phyloP scores from a whole-genome alignment of 148 eudicot species.

The Silene conica region DNA sequence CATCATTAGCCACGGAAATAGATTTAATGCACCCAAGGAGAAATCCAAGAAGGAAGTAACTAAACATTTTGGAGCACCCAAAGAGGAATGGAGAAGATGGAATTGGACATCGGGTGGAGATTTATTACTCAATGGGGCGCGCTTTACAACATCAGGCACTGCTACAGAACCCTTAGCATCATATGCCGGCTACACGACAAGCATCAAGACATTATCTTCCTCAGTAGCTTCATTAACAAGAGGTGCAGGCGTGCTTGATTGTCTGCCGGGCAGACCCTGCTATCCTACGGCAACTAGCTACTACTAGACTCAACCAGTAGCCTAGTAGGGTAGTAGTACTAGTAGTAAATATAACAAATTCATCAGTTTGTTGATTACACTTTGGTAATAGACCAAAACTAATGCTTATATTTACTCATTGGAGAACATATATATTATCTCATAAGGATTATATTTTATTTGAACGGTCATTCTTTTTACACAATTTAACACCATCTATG shows the following conservation, averaged over 20 bases:
- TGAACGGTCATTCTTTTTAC: too few species aligned
- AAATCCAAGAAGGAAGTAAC: conserved; percentile 32
- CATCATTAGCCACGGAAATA: conserved; percentile 16
- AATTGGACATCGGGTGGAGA: conserved; percentile 68
- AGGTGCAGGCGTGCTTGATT: conserved; percentile 43
- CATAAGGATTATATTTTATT: too few species aligned
- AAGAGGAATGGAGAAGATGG: conserved; percentile 51
- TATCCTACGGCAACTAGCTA: background rate
- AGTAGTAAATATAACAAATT: too few species aligned
- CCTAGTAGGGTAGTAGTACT: too few species aligned
- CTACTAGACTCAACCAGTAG: too few species aligned
- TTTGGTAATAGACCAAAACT: too few species aligned
- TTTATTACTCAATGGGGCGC: conserved; percentile 51
- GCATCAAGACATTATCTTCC: conserved; percentile 44
- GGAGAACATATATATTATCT: too few species aligned
- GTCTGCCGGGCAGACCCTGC: conserved; percentile 40
- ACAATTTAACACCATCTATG: too few species aligned
- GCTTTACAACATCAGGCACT: conserved; percentile 41
- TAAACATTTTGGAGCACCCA: conserved; percentile 38
- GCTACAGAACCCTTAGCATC: conserved; percentile 21
- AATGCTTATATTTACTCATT: too few species aligned
- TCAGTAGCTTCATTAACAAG: conserved; percentile 31
- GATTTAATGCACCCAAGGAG: conserved; percentile 8
- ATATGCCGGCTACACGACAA: conserved; percentile 47
- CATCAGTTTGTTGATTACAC: too few species aligned